phyloP scores from a whole-genome alignment of 2,329 filamentous ascomycete species.

The Ophiostoma sp. region DNA sequence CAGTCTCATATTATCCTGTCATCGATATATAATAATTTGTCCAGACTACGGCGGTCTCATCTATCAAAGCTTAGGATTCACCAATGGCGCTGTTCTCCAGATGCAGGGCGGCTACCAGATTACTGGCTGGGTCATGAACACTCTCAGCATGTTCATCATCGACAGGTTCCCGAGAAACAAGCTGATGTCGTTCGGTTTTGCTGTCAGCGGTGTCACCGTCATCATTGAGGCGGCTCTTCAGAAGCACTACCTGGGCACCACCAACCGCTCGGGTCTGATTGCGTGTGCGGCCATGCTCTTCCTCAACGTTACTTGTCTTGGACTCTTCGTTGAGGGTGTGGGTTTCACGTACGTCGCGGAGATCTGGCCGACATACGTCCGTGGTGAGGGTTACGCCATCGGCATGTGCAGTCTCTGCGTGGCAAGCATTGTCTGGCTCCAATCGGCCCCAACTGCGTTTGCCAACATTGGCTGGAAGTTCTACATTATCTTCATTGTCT shows the following conservation, averaged over 20 bases:
- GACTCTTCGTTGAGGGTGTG: background rate
- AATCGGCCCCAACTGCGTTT: background rate
- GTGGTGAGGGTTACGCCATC: background rate
- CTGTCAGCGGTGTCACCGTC: background rate
- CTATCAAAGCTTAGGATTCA: background rate
- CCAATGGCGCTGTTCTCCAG: background rate
- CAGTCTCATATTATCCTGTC: background rate
- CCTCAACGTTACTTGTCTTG: background rate
- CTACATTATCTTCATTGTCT: background rate
- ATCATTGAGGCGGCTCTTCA: background rate
- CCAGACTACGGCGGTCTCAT: background rate
- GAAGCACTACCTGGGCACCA: background rate
- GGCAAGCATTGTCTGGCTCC: background rate
- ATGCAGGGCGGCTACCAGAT: background rate
- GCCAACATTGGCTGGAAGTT: background rate
- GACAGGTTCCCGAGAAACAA: background rate
- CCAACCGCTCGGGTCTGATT: background rate
- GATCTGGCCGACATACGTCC: background rate
- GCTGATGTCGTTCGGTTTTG: background rate
- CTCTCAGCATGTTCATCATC: background rate
- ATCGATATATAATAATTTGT: no score
- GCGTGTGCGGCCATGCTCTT: background rate
- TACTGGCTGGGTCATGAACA: background rate
- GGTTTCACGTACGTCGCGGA: background rate
- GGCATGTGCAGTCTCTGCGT: background rate